Percentiles rank a stretch among this genome's conserved stretches.
Evolutionary conservation across 495 filamentous ascomycete genomes (phyloP).

Genomic region (Podospora comata): DNA sequence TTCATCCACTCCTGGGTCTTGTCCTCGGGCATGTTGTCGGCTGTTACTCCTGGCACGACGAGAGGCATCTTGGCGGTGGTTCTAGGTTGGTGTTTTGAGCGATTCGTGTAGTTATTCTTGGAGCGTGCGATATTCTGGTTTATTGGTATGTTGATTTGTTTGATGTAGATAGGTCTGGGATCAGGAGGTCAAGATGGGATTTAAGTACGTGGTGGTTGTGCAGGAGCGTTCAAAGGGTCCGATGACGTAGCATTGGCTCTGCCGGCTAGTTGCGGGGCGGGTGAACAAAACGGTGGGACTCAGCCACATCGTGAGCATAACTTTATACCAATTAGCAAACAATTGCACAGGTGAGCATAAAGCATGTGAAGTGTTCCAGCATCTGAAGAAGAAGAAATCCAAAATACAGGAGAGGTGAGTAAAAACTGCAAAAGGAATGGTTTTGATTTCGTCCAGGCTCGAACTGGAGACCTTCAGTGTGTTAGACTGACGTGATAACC

Average conservation of each 20-base stretch:
- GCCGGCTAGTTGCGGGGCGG: not conserved
- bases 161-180: not conserved
- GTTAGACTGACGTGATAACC: slow-evolving; percentile 27
- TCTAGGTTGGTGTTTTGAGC: not conserved
- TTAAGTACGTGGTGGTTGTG: not conserved
- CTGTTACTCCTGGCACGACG: slow-evolving; percentile 70
- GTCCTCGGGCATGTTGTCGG: slow-evolving; percentile 48
- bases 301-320: not conserved
- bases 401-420: not conserved
- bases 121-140: not conserved
- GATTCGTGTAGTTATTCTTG: not conserved
- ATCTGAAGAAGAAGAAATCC: not conserved
- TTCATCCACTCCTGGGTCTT: slow-evolving; percentile 63
- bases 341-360: not conserved
- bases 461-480: slow-evolving; percentile 30
- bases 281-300: not conserved
- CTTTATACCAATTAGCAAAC: not conserved
- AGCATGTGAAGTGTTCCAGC: not conserved
- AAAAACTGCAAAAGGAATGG: slow-evolving; percentile 2
- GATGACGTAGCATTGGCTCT: slow-evolving; percentile 12
- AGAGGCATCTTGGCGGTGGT: slow-evolving; percentile 66
- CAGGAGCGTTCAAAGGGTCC: not conserved
- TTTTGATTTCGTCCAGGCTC: slow-evolving; percentile 25
- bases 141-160: not conserved
- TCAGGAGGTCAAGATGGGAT: not conserved